phyloP scores from a whole-genome alignment of 495 filamentous ascomycete species.

The Cercophora newfieldiana region DNA sequence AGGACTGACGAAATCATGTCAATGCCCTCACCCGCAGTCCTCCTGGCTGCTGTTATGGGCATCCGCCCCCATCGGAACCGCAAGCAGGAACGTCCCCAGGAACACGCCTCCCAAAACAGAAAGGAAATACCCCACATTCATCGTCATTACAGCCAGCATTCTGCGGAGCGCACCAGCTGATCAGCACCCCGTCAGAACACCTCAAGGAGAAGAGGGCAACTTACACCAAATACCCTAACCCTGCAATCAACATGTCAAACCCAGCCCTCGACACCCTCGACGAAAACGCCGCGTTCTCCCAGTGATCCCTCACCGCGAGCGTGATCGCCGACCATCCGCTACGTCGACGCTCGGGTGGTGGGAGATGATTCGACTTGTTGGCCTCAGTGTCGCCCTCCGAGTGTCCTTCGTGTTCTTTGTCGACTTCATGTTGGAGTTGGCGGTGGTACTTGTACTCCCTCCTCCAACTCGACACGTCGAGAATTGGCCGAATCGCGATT shows the following conservation, averaged over 20 bases:
- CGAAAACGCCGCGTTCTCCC: conserved; percentile 39
- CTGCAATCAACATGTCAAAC: conserved; percentile 60
- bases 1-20: neutral
- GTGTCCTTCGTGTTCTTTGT: neutral
- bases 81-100: conserved; percentile 63
- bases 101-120: conserved; percentile 74
- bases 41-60: neutral
- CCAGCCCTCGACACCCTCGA: conserved; percentile 60
- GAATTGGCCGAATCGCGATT: neutral
- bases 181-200: neutral
- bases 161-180: conserved; percentile 40
- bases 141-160: conserved; percentile 87
- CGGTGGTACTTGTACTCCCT: neutral
- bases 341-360: neutral
- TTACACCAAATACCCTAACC: conserved; percentile 77
- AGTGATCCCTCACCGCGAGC: neutral
- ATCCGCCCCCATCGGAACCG: neutral
- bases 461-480: neutral
- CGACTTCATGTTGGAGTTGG: neutral
- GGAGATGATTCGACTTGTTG: neutral
- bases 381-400: neutral
- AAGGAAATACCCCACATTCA: conserved; percentile 84
- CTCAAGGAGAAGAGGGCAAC: conserved; percentile 35
- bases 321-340: neutral
- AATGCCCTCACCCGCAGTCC: neutral